Evolutionary conservation across 108 stramenopile genomes (phyloP).

Genomic region (Schizochytrium sp.): DNA sequence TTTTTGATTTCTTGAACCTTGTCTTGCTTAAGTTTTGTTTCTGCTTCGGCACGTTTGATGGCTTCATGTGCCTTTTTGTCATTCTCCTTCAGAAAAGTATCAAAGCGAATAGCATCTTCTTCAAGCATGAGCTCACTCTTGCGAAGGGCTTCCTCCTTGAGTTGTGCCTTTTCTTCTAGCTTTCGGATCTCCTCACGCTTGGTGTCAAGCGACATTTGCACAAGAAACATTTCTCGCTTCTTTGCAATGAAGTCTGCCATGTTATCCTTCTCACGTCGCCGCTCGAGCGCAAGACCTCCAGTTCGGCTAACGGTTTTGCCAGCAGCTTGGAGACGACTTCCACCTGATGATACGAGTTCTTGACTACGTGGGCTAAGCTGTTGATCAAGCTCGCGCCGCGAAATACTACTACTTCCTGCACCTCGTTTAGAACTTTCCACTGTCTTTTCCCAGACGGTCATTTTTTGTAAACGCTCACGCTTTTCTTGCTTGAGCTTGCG

Average conservation of each 20-base stretch:
- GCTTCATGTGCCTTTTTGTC: slow-evolving; percentile 83
- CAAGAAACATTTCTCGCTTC: slow-evolving; percentile 83
- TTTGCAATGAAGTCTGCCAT: slow-evolving; percentile 81
- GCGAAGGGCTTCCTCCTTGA: slow-evolving; percentile 81
- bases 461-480: slow-evolving; percentile 1
- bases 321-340: background rate
- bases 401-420: slow-evolving; percentile 37
- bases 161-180: slow-evolving; percentile 81
- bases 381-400: background rate
- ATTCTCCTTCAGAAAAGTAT: slow-evolving; percentile 85
- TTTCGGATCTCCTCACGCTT: slow-evolving; percentile 85
- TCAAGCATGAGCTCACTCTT: slow-evolving; percentile 80
- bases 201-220: slow-evolving; percentile 82
- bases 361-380: background rate
- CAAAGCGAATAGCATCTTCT: slow-evolving; percentile 82
- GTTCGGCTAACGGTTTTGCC: background rate
- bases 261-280: slow-evolving; percentile 77
- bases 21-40: slow-evolving; percentile 78
- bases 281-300: slow-evolving; percentile 47
- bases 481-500: slow-evolving; percentile 58
- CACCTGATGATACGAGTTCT: background rate
- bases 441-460: slow-evolving; percentile 65
- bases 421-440: background rate
- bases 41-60: slow-evolving; percentile 79
- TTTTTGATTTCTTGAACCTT: slow-evolving; percentile 80